Base-by-base conservation (phyloP, 495 filamentous ascomycete genomes). In the Chaetomium tenue region DNA sequence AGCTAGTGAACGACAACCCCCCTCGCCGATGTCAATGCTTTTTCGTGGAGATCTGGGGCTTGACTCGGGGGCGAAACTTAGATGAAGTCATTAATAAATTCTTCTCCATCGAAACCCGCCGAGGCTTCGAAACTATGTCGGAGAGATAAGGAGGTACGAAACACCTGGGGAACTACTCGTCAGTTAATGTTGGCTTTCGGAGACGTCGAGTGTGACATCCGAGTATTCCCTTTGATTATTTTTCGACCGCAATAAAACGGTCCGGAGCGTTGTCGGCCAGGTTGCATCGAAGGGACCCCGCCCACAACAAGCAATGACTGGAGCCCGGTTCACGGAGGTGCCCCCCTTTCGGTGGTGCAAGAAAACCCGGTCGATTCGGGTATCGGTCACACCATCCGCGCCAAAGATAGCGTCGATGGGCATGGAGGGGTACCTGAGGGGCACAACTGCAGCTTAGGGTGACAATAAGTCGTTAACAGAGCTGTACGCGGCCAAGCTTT, bases 331-430 rank as follows among this genome's bases (percentile, higher is more conserved):
- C 51, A 22, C 58, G 63, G 63, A 65, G 63, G 26, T 42, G 9
- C 46, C 18, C 25, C 33, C 63, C 37, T 48, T 23, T 60, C 46
- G 55, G 28, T 68, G 66, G 62, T 51, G 40, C 12, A 59, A 57
- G 54, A 60, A 60, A 65, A 65, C 58, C 62, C 47, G 47, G 60
- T 63, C 63, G 26, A 40, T n/a, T 60, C 58, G 37, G 55, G 54
- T 50, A 54, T 58, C 52, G 51, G 58, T 71, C 68, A 71, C 68
- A 68, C 65, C 68, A 71, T 71, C 51, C 26, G 22, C 55, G 20
- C 55, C 47, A 58, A 40, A 50, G 60, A 71, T 66, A 37, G 50
- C 56, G 60, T 68, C 54, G 52, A 30, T 16, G 23, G 47, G 0
- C 8, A 42, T 26, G 40, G 59, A 42, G 50, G 58, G 61, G 50